Evolutionary conservation across 768 basidiomycete genomes (phyloP).

Genomic region (Boletus fagicola): DNA sequence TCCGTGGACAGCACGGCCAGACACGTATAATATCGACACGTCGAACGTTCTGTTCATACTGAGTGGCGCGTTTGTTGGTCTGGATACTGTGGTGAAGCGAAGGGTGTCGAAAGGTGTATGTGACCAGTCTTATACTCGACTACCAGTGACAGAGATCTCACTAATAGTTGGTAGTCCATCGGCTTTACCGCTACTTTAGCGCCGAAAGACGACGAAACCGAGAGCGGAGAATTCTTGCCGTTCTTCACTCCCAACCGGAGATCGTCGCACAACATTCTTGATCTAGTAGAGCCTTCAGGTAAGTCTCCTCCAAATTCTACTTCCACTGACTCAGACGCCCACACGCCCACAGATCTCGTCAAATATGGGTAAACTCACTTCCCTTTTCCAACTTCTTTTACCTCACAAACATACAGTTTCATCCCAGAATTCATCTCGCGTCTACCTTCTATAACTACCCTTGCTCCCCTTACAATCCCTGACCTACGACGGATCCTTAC

Average conservation of each 20-base stretch:
- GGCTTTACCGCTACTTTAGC: slow-evolving; percentile 69
- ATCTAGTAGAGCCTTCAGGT: slow-evolving; percentile 73
- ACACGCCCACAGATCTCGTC: slow-evolving; percentile 59
- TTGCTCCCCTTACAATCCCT: slow-evolving; percentile 71
- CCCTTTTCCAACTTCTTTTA: neutral
- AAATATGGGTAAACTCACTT: slow-evolving; percentile 64
- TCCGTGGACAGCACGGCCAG: slow-evolving; percentile 50
- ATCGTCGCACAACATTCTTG: slow-evolving; percentile 52
- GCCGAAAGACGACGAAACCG: slow-evolving; percentile 39
- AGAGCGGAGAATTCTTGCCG: slow-evolving; percentile 42
- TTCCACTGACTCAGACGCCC: slow-evolving; percentile 1
- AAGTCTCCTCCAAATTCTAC: slow-evolving; percentile 12
- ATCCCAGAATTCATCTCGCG: slow-evolving; percentile 96
- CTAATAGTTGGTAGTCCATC: slow-evolving; percentile 62
- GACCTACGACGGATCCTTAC: slow-evolving; percentile 90
- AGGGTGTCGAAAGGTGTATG: slow-evolving; percentile 83
- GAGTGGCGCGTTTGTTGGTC: slow-evolving; percentile 92
- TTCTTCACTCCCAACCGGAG: slow-evolving; percentile 80
- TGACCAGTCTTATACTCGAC: slow-evolving; percentile 10
- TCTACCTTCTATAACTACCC: slow-evolving; percentile 85
- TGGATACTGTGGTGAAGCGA: slow-evolving; percentile 78
- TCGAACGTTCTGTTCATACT: slow-evolving; percentile 92
- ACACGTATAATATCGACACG: slow-evolving; percentile 77
- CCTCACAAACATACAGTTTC: slow-evolving; percentile 47
- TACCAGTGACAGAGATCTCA: neutral